Conservation (phyloP, 805 yeast species). For the Kluyveromyces nonfermentans region DNA sequence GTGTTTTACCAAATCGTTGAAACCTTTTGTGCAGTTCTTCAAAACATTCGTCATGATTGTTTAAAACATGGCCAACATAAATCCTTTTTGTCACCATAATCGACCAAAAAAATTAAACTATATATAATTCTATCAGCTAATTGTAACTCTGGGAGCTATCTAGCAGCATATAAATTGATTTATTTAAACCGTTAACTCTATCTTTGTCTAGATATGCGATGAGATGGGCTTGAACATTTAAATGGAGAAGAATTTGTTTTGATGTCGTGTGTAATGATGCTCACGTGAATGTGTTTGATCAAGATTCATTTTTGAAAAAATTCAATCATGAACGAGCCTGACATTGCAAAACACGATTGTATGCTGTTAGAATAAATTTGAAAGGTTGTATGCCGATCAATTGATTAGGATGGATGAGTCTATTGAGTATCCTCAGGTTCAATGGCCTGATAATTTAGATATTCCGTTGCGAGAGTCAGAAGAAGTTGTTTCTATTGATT, state of each 20-base stretch:
- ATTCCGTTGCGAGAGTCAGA: constrained; percentile 71
- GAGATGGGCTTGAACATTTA: neutral
- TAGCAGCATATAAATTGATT: too few relatives aligned
- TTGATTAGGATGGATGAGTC: neutral
- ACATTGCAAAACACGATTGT: neutral
- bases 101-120: too few relatives aligned
- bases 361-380: neutral
- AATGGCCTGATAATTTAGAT: constrained; percentile 30
- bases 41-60: constrained; percentile 20
- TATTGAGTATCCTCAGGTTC: constrained; percentile 22
- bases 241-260: neutral
- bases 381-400: neutral
- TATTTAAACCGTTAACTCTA: too few relatives aligned
- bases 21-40: constrained; percentile 46
- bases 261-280: neutral
- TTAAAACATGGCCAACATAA: constrained; percentile 24
- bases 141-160: too few relatives aligned
- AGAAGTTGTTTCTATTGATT: constrained; percentile 80
- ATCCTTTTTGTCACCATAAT: constrained; percentile 17
- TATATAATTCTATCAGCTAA: too few relatives aligned
- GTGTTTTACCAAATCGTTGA: constrained; percentile 46
- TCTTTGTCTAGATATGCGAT: too few relatives aligned
- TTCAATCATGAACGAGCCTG: neutral
- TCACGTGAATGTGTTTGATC: too few relatives aligned
- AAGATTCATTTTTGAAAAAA: neutral